phyloP scores from a whole-genome alignment of 306 rosid genomes.

The Cicer pinnatifidum region DNA sequence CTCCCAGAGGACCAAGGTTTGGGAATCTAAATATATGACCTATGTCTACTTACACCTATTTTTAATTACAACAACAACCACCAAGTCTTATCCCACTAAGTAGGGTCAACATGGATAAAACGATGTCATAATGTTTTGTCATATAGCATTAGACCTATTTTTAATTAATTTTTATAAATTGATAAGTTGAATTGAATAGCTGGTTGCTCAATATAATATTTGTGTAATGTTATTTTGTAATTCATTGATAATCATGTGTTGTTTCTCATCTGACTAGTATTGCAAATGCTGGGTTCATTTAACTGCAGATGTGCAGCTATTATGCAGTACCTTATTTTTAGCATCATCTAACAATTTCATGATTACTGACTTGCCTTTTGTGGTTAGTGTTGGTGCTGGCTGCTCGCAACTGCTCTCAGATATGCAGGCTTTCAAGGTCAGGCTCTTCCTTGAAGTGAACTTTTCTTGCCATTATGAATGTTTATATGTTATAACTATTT shows the following conservation, averaged over 20 bases:
- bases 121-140: too few species aligned
- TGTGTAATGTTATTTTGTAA: constrained; percentile 21
- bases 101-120: too few species aligned
- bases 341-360: constrained; percentile 42
- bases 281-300: constrained; percentile 39
- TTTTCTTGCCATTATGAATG: constrained; percentile 41
- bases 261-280: constrained; percentile 31
- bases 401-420: constrained; percentile 99
- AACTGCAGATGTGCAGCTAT: constrained; percentile 22
- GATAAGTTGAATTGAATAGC: constrained; percentile 15
- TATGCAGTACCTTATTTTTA: constrained; percentile 7
- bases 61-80: background rate
- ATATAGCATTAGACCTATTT: background rate
- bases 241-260: constrained; percentile 32
- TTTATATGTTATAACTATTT: constrained; percentile 26
- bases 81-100: too few species aligned
- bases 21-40: constrained; percentile 8
- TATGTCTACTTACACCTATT: constrained; percentile 24
- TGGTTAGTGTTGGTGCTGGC: constrained; percentile 97
- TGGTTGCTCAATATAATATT: constrained; percentile 22
- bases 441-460: constrained; percentile 43
- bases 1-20: constrained; percentile 23
- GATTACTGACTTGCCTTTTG: constrained; percentile 51
- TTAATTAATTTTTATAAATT: constrained; percentile 27
- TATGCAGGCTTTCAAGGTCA: constrained; percentile 99